A percentile compares a stretch with the other conserved stretches of the same genome.
Conservation (phyloP, 108 stramenopile species). For the Conticribra guillardii region DNA sequence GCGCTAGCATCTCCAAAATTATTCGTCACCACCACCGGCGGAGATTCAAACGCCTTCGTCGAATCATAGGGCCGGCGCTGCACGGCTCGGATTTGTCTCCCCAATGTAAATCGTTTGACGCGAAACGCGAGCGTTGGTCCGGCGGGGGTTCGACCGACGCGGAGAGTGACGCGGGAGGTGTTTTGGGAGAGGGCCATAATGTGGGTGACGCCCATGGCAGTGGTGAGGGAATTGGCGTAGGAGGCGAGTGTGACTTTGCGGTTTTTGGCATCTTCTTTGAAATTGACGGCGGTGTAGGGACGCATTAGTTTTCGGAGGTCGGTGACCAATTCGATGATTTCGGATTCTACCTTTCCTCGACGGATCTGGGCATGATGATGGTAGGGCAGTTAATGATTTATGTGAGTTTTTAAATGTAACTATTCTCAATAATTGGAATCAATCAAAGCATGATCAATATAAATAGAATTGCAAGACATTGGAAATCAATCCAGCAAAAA, state of each 20-base stretch:
- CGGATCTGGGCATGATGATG: conserved; percentile 47
- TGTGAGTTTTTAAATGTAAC: background rate
- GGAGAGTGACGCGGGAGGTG: conserved; percentile 69
- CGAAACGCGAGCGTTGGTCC: conserved; percentile 97
- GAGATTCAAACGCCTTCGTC: conserved; percentile 60
- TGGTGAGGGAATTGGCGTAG: conserved; percentile 81
- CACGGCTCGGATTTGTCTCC: conserved; percentile 80
- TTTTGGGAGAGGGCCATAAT: conserved; percentile 93
- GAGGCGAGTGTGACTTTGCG: conserved; percentile 72
- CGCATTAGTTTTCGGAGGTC: conserved; percentile 94
- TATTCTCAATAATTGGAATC: background rate
- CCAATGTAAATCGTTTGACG: conserved; percentile 84
- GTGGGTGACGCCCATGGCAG: conserved; percentile 93
- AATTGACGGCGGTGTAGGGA: conserved; percentile 95
- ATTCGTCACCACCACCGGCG: conserved; percentile 98
- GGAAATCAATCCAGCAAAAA: background rate
- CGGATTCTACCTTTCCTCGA: conserved; percentile 77
- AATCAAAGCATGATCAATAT: too few species aligned
- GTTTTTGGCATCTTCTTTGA: conserved; percentile 89
- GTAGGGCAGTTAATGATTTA: background rate
- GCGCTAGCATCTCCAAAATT: conserved; percentile 95
- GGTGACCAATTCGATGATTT: conserved; percentile 82
- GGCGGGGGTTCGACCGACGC: conserved; percentile 89
- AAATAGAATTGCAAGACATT: too few species aligned
- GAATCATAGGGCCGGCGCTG: conserved; percentile 91